These are phyloP conservation scores for Gnomoniopsis smithogilvyi DNA, from an alignment of 2,329 filamentous ascomycete genomes.

Conservation along the genomic window DNA sequence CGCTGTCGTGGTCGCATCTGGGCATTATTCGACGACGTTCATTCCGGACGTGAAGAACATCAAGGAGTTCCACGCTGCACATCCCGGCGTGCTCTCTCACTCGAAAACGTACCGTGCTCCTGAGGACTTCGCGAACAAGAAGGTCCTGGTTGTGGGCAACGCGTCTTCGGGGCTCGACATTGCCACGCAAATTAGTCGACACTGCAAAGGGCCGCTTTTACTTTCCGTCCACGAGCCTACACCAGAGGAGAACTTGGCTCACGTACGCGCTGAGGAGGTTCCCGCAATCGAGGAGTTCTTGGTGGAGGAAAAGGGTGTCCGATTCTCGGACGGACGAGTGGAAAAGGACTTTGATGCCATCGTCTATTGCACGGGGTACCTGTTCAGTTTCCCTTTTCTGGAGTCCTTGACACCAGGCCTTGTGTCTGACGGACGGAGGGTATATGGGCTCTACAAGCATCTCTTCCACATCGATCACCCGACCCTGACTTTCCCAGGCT, in stretches of 20 bases:
- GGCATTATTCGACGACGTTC: slow-evolving; percentile 69
- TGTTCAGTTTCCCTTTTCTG: slow-evolving; percentile 79
- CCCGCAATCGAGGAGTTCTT: slow-evolving; percentile 57
- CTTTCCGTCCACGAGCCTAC: slow-evolving; percentile 57
- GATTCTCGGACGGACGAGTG: slow-evolving; percentile 61
- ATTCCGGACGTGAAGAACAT: slow-evolving; percentile 63
- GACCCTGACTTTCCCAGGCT: slow-evolving; percentile 71
- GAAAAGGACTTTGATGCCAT: slow-evolving; percentile 71
- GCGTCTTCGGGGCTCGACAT: slow-evolving; percentile 84
- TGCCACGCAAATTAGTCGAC: slow-evolving; percentile 66
- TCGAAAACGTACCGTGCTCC: slow-evolving; percentile 77
- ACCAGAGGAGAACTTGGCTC: slow-evolving; percentile 39
- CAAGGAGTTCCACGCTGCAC: slow-evolving; percentile 51
- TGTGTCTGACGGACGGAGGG: slow-evolving; percentile 65
- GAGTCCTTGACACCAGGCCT: slow-evolving; percentile 44
- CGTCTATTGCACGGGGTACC: slow-evolving; percentile 86
- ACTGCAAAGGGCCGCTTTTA: slow-evolving; percentile 60
- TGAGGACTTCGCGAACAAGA: slow-evolving; percentile 61
- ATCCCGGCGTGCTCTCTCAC: slow-evolving; percentile 64
- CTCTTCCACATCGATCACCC: slow-evolving; percentile 73
- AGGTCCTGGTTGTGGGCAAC: slow-evolving; percentile 80
- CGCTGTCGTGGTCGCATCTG: slow-evolving; percentile 71
- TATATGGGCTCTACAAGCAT: slow-evolving; percentile 74
- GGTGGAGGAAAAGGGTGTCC: slow-evolving; percentile 52
- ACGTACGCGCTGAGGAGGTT: slow-evolving; percentile 48